Base-by-base conservation (phyloP, 352 stramenopile species). In the Globisporangium irregulare region DNA sequence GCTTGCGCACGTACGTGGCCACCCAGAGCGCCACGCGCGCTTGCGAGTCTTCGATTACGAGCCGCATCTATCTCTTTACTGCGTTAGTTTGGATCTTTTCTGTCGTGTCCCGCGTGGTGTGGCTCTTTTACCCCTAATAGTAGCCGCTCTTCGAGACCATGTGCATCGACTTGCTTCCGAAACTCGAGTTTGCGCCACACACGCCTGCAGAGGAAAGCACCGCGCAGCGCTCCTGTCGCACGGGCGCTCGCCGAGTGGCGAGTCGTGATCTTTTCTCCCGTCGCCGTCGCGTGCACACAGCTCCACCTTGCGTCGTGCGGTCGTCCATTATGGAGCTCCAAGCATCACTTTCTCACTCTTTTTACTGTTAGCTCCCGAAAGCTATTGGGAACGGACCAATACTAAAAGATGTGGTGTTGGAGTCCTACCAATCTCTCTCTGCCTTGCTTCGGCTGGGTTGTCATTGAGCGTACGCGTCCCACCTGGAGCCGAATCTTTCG, bases 1-100 rank as follows among this genome's bases (percentile, higher is more conserved):
- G 80, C 73, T 93, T 81, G 59, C 78, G 72, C 59, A 96, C 77
- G 68, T 97, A 95, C 36, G 82, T 79, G 50, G 89, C 84, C n/a
- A 93, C 89, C 82, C 89, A 96, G 14, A 76, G 62, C 59, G 79
- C 90, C 32, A 95, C 87, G 38, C 74, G 60, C 24, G 84, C 76
- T 24, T 78, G 69, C 62, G 86, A 80, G 50, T 96, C 80, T 71
- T 96, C 78, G 68, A 97, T 96, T 69, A 97, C 90, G 70, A 96
- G 72, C 2, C 87, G 81, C 89, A 96, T 96, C 10, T 54, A 50
- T n/a, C 3, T 15, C 4, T 6, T 50, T 18, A 14, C 41, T 46
- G 22, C 20, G 12, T 14, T 46, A 1, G 38, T 14, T 50, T n/a
- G 41, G 15, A 50, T 50, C 41, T 50, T 50, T 50, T 50, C 41